Evolutionary conservation across 331 rosid genomes (phyloP), one percentile per base, ranked within the genome.

Genomic region (Arachis monticola): DNA sequence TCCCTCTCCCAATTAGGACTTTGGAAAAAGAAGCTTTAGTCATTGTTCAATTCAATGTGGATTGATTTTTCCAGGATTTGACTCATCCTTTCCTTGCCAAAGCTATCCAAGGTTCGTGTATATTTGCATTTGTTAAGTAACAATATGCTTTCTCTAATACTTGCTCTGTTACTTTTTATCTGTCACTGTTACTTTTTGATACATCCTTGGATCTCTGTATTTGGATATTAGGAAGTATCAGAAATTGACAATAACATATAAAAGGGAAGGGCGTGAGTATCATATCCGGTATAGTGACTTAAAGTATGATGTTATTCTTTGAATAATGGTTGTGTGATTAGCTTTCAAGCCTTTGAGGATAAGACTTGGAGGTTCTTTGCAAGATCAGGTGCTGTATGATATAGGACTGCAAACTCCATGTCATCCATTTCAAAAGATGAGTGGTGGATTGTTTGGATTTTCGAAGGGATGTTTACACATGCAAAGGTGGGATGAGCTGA

Each of bases 351-450:
- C 86, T 50, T 78, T 95, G 81, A 88, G 99, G 87, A 88, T 95
- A 82, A 86, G 99, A 88, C 78, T 95, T 17, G 99, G 99, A 69
- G 99, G 99, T 55, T 95, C 99, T 74, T 83, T 95, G 90, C 97
- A 95, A 92, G 99, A 95, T 74, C 96, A 79, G 82, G 92, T 95
- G 41, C 69, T 92, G 82, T 95, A 95, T 48, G 93, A 88, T 5
- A 85, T 88, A 66, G 97, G 83, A 88, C 67, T 90, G 86, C 77
- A 87, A 74, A 75, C 60, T 81, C 93, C 92, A 35, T 95, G 99
- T 78, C 96, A 80, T 83, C 97, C 88, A n/a, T 87, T 92, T 84
- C 94, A 81, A 85, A 88, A 83, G 88, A 45, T 81, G 84, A 84
- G 78, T 62, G 82, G 47, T 41, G 93, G 91, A 53, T 74, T 95